Evolutionary conservation across 495 filamentous ascomycete genomes (phyloP).

Genomic region (Hypoxylon perforatum): DNA sequence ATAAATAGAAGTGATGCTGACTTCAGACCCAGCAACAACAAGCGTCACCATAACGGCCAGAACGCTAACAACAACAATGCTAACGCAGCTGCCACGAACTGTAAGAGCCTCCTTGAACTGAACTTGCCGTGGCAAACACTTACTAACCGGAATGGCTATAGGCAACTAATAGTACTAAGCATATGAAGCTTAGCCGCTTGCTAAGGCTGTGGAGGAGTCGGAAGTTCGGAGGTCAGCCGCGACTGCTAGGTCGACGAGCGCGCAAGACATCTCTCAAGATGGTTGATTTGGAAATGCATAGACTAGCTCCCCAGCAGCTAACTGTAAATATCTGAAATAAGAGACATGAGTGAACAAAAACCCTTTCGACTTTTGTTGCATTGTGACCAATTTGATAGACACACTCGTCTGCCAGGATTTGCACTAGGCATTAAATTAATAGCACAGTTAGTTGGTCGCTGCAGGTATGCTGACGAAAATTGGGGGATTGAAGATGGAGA

Average conservation of each 20-base stretch:
- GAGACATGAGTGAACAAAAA: constrained; percentile 26
- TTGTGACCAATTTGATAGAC: too few relatives aligned
- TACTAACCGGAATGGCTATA: constrained; percentile 7
- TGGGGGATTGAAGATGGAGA: too few relatives aligned
- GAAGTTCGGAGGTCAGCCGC: not conserved
- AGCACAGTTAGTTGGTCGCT: too few relatives aligned
- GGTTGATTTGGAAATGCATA: constrained; percentile 23
- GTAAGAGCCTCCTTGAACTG: constrained; percentile 14
- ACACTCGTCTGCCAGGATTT: too few relatives aligned
- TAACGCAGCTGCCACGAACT: constrained; percentile 14
- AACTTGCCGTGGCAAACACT: not conserved
- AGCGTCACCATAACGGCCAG: not conserved
- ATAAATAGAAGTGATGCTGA: not conserved
- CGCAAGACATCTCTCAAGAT: constrained; percentile 3
- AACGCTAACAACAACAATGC: constrained; percentile 11
- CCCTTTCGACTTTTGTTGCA: not conserved
- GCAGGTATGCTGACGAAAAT: too few relatives aligned
- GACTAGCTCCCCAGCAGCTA: constrained; percentile 19
- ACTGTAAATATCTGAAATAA: constrained; percentile 34
- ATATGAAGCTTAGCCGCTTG: not conserved
- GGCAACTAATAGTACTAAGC: constrained; percentile 21
- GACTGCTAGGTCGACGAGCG: constrained; percentile 4
- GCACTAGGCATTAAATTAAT: too few relatives aligned
- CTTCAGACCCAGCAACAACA: not conserved
- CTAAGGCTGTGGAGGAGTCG: not conserved